Evolutionary conservation across 164 flowering plant genomes (phyloP).

Genomic region (Kalanchoe fedtschenkoi): DNA sequence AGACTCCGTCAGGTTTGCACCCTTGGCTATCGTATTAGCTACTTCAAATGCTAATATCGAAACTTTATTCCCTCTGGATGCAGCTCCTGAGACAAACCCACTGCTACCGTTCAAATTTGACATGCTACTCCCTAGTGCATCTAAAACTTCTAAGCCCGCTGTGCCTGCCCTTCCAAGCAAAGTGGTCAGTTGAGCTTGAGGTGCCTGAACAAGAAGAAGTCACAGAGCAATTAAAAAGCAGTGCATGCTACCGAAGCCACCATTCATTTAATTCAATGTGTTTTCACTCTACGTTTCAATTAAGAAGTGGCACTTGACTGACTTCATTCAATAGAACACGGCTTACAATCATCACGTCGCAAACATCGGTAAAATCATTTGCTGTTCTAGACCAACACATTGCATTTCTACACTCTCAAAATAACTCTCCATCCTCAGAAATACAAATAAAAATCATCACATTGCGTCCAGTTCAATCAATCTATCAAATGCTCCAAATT

Average conservation of each 20-base stretch:
- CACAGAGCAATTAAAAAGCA: background rate
- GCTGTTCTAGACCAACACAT: no score
- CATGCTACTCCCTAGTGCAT: conserved; percentile 7
- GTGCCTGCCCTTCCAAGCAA: conserved; percentile 17
- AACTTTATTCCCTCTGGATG: conserved; percentile 3
- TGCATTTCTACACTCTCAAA: no score
- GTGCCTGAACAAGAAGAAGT: conserved; percentile 12
- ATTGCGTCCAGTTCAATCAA: no score
- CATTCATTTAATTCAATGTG: no score
- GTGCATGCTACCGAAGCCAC: background rate
- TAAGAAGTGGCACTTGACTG: no score
- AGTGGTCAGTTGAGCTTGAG: conserved; percentile 23
- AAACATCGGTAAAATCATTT: no score
- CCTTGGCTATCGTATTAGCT: conserved; percentile 6
- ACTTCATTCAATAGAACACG: no score
- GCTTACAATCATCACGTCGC: no score
- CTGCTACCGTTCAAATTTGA: conserved; percentile 2
- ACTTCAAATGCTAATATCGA: conserved; percentile 7
- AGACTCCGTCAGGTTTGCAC: conserved; percentile 3
- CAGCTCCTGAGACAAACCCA: conserved; percentile 5
- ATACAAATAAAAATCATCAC: no score
- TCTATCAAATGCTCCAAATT: no score
- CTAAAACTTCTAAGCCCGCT: conserved; percentile 18
- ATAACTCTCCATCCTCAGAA: no score
- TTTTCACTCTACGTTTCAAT: no score